Conservation (phyloP, 225 moss, liverwort and hornwort species). For the Thuidium tamariscinum region DNA sequence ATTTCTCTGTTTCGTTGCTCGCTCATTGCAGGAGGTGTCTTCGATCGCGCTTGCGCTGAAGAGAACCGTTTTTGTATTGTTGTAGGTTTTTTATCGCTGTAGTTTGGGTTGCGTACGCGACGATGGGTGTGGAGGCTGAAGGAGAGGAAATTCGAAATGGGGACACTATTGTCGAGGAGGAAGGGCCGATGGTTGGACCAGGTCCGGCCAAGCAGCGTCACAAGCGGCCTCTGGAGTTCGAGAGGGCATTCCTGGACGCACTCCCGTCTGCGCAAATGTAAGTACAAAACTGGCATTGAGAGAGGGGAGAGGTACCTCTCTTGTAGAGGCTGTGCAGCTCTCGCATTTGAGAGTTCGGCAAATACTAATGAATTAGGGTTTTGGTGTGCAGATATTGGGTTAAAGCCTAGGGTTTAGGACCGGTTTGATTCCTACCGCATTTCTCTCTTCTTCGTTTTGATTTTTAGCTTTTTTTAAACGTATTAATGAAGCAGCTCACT, state of each 20-base stretch:
- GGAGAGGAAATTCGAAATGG: neutral
- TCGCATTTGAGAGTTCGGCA: neutral
- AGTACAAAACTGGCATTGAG: neutral
- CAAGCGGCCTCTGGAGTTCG: conserved; percentile 90
- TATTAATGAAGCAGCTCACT: neutral
- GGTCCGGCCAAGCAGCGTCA: conserved; percentile 48
- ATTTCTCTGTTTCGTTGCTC: neutral
- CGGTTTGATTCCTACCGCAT: neutral
- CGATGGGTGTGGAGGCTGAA: conserved; percentile 15
- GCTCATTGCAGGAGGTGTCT: neutral
- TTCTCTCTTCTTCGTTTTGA: neutral
- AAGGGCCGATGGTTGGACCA: conserved; percentile 58
- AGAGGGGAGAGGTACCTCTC: neutral
- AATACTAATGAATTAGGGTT: neutral
- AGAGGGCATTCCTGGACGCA: conserved; percentile 83
- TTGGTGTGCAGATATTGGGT: neutral
- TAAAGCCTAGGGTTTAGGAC: neutral
- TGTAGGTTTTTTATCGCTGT: neutral
- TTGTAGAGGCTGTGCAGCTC: neutral
- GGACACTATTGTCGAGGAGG: conserved; percentile 10
- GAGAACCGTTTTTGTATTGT: neutral
- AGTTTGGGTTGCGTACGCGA: neutral
- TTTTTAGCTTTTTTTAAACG: too few relatives aligned
- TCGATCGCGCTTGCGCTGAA: neutral
- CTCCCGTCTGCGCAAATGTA: conserved; percentile 87